Base-by-base conservation (phyloP, 352 stramenopile species). In the Globisporangium acanthophoron region DNA sequence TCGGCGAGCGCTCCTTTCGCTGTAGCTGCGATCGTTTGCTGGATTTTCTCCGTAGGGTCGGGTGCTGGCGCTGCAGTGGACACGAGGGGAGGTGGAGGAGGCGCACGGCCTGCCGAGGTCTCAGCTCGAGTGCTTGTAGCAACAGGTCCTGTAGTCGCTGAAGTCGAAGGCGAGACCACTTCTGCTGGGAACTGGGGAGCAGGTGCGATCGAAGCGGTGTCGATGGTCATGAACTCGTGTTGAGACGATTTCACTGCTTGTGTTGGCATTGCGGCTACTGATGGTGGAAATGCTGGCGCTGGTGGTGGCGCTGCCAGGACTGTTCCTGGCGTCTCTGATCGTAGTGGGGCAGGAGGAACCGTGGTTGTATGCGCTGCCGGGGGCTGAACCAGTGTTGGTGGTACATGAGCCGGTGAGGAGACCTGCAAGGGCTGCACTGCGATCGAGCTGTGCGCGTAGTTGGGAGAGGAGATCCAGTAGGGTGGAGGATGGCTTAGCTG, bases 1-100 rank as follows among this genome's bases (percentile, higher is more conserved):
- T 92, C 82, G 5, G 70, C 74, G 21, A 83, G 59, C 3, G 82
- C 82, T 9, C 80, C 78, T 56, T 88, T 86, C 18, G 69, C 67
- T 12, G 75, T 85, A 5, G 74, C 62, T 12, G 62, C 66, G 7
- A 88, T 65, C 3, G 71, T 76, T 53, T 75, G 41, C 29, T 82
- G 61, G 24, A 62, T 66, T 33, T 62, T 66, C 16, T 52, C 41
- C 6, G 40, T n/a, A 1, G 50, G 18, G 29, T 57, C 37, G 4
- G 24, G 20, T 0, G 40, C 3, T 37, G 27, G 8, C 18, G 40
- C 3, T 13, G 44, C 1, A 11, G 12, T 29, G 5, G 18, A 16
- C 27, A 15, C 12, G 44, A 6, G 7, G 13, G 9, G 6, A 40
- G 15, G 3, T 18, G 31, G 12, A 40, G 35, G 8, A 13, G 37